Evolutionary conservation across 140 eudicot genomes (phyloP), one percentile per base, ranked within the genome.

Genomic region (Cichorium intybus): DNA sequence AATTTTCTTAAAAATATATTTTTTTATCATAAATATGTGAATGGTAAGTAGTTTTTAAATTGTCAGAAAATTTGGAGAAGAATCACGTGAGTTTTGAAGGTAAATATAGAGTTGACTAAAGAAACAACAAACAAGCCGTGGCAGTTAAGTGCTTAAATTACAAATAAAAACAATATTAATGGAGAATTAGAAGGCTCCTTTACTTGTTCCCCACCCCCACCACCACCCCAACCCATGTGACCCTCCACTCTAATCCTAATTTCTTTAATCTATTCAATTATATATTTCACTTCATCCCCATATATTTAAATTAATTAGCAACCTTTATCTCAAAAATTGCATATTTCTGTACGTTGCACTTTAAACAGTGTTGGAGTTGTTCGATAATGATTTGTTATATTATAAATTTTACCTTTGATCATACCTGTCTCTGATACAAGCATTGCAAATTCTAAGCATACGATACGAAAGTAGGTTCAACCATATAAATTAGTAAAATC

Each of bases 211-310:
- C 77, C 46, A 39, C 46, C 46, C 46, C 46, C n/a, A 11, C n/a
- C n/a, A n/a, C 75, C 68, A 61, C 77, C 24, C 47, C n/a, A n/a
- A n/a, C 74, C 79, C 75, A 74, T 74, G 79, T 74, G 79, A 67
- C 26, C 79, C 64, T 59, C 58, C 75, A 74, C 79, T 74, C 62
- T 66, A 49, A 74, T 66, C 69, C 47, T 62, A 71, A 56, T 11
- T 69, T 28, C 56, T 66, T 61, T 57, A 66, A 56, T 65, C 68
- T 27, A 47, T 14, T 45, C 31, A 26, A 16, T 21, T 55, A 64
- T 54, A 15, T 26, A 20, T 22, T 22, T 57, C 10, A 29, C 31
- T 15, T 26, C 33, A 57, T 43, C 49, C 66, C 59, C 7, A 8
- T 1, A 41, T 47, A 15, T 28, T n/a, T 4, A 41, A 27, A 46